These are phyloP conservation scores for Neurospora sp. DNA, from an alignment of 2,329 filamentous ascomycete species.

Conservation along the genomic window DNA sequence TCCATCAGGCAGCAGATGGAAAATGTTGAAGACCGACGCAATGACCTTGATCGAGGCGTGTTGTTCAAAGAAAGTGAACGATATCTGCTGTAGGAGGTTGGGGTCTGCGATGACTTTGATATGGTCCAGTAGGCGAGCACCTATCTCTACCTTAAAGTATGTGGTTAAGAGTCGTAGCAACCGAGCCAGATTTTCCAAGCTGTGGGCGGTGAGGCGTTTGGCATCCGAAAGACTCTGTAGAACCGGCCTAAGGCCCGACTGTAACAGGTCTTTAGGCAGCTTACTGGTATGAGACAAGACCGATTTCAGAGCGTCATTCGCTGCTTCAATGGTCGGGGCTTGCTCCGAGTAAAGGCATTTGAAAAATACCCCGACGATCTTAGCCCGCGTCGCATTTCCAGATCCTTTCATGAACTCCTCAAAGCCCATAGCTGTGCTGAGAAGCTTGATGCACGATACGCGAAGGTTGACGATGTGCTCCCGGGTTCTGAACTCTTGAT, in stretches of 20 bases:
- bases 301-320: conserved; percentile 80
- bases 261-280: conserved; percentile 86
- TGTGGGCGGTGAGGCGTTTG: conserved; percentile 78
- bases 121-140: conserved; percentile 83
- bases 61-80: conserved; percentile 91
- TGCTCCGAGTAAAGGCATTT: conserved; percentile 93
- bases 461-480: conserved; percentile 86
- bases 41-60: conserved; percentile 90
- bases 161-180: conserved; percentile 87
- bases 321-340: conserved; percentile 83
- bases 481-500: conserved; percentile 87
- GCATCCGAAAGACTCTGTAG: conserved; percentile 92
- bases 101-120: conserved; percentile 84
- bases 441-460: conserved; percentile 84
- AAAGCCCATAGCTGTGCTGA: conserved; percentile 89
- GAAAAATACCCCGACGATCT: conserved; percentile 93
- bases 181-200: conserved; percentile 82
- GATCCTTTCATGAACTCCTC: conserved; percentile 78
- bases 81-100: conserved; percentile 72
- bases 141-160: conserved; percentile 99
- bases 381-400: conserved; percentile 54
- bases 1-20: conserved; percentile 85
- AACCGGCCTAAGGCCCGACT: conserved; percentile 90
- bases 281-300: conserved; percentile 85
- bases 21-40: conserved; percentile 90